phyloP scores from a whole-genome alignment of 345 rosid species.

The Trapa bicornis region DNA sequence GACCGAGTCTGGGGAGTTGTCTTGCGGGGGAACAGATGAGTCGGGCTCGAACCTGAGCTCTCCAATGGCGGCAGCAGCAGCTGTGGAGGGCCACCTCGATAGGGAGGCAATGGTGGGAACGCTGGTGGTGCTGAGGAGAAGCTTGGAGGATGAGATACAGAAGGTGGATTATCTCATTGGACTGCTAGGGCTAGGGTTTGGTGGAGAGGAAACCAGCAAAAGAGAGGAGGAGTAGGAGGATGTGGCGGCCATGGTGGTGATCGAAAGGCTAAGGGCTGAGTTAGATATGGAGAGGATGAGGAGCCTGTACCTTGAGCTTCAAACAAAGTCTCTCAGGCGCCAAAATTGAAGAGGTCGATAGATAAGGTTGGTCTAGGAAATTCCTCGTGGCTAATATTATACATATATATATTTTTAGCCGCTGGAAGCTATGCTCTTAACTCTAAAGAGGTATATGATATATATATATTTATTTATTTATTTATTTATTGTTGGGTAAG shows the following conservation, averaged over 20 bases:
- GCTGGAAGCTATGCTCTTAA: no score
- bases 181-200: slow-evolving; percentile 25
- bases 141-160: slow-evolving; percentile 62
- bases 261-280: slow-evolving; percentile 39
- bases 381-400: no score
- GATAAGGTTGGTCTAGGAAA: no score
- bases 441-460: no score
- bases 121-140: slow-evolving; percentile 30
- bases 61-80: not conserved
- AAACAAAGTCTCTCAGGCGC: slow-evolving; percentile 25
- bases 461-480: no score
- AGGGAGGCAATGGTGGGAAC: slow-evolving; percentile 30
- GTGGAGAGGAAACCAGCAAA: slow-evolving; percentile 15
- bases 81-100: slow-evolving; percentile 6
- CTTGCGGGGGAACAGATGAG: not conserved
- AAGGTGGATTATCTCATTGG: slow-evolving; percentile 34
- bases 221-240: slow-evolving; percentile 56
- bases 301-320: slow-evolving; percentile 35
- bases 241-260: slow-evolving; percentile 19
- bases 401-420: no score
- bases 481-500: no score
- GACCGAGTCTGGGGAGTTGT: not conserved
- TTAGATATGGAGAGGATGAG: slow-evolving; percentile 38
- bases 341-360: not conserved
- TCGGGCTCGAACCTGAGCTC: slow-evolving; percentile 7